phyloP scores from a whole-genome alignment of 2,329 filamentous ascomycete species.

The Venturiaceae sp. region DNA sequence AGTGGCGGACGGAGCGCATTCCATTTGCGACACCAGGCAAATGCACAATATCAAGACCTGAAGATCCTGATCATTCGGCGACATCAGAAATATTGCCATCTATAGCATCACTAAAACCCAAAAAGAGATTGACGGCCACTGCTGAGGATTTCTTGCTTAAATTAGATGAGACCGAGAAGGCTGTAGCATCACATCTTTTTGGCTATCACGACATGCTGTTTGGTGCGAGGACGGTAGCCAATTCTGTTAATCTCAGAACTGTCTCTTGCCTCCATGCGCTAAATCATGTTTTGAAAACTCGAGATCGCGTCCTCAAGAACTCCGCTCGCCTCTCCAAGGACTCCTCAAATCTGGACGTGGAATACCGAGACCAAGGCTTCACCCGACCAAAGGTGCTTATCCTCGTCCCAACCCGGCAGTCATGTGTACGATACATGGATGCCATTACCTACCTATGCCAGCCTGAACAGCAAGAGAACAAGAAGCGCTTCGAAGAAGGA shows the following conservation, averaged over 20 bases:
- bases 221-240: constrained; percentile 59
- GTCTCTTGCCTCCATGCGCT: constrained; percentile 73
- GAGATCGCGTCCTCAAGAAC: constrained; percentile 87
- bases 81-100: background rate
- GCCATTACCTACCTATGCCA: constrained; percentile 65
- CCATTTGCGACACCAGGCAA: constrained; percentile 16
- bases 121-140: constrained; percentile 15
- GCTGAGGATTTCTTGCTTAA: background rate
- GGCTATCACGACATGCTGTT: constrained; percentile 75
- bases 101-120: constrained; percentile 16
- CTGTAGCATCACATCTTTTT: constrained; percentile 58
- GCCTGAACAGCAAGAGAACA: constrained; percentile 90
- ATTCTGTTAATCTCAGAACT: constrained; percentile 59
- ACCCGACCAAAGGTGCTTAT: constrained; percentile 90
- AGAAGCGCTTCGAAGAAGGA: constrained; percentile 79
- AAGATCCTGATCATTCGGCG: background rate
- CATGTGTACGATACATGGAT: constrained; percentile 70
- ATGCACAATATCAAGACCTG: constrained; percentile 20
- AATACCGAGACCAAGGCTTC: constrained; percentile 88
- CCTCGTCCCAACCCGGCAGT: constrained; percentile 78
- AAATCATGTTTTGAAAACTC: constrained; percentile 89
- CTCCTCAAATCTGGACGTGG: constrained; percentile 46
- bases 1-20: constrained; percentile 37
- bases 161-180: constrained; percentile 18
- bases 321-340: constrained; percentile 66